These are phyloP conservation scores for Claviceps sp. DNA, from an alignment of 2,329 filamentous ascomycete genomes.

Conservation along the genomic window DNA sequence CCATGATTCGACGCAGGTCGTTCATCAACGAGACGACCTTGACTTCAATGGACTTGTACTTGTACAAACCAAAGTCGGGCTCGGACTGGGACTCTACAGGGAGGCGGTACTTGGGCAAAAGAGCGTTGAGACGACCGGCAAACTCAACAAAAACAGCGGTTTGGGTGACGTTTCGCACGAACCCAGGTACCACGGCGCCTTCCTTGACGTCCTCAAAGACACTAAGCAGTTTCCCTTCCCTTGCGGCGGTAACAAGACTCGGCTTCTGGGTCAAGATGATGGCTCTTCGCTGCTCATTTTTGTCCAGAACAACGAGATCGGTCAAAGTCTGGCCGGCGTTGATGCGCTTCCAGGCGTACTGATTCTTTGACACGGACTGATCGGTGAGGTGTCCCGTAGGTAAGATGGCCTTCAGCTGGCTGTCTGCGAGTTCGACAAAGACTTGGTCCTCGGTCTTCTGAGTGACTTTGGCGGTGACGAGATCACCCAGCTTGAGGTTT, in stretches of 20 bases:
- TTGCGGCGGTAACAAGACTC: conserved; percentile 62
- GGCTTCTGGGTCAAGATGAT: conserved; percentile 74
- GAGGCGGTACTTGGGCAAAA: conserved; percentile 70
- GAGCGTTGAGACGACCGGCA: conserved; percentile 58
- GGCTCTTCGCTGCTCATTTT: conserved; percentile 62
- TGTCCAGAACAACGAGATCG: conserved; percentile 76
- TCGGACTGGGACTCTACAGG: conserved; percentile 53
- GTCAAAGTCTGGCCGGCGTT: conserved; percentile 71
- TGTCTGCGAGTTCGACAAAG: conserved; percentile 61
- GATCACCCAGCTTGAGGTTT: conserved; percentile 55
- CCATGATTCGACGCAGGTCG: conserved; percentile 54
- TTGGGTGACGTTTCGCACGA: conserved; percentile 70
- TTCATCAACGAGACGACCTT: conserved; percentile 61
- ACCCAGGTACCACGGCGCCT: conserved; percentile 59
- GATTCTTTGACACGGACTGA: conserved; percentile 66
- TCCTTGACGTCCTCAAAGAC: conserved; percentile 59
- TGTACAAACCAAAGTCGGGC: conserved; percentile 66
- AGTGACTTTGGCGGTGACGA: conserved; percentile 68
- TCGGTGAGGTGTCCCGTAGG: conserved; percentile 72
- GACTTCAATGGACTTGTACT: conserved; percentile 60
- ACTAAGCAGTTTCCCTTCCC: conserved; percentile 57
- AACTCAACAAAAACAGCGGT: conserved; percentile 86
- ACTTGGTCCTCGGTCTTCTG: conserved; percentile 68
- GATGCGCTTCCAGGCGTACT: conserved; percentile 65
- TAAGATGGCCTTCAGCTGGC: conserved; percentile 65